These are phyloP conservation scores for Nepenthes gracilis DNA, from an alignment of 148 eudicot species.

Conservation along the genomic window DNA sequence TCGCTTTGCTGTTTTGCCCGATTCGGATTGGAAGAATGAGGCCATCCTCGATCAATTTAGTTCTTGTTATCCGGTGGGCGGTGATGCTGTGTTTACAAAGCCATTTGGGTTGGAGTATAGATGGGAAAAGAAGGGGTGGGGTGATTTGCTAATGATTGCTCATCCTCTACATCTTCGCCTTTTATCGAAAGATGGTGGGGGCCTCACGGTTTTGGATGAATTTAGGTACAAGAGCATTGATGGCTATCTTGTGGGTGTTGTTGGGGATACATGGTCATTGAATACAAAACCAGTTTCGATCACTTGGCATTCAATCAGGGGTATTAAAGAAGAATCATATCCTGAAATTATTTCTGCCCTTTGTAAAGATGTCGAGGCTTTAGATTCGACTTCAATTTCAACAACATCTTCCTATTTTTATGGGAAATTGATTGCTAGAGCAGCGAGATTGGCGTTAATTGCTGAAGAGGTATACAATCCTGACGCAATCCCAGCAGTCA, in stretches of 20 bases:
- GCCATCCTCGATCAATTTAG: constrained; percentile 58
- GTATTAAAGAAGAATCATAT: constrained; percentile 49
- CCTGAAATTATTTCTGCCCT: constrained; percentile 57
- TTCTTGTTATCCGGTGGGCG: constrained; percentile 67
- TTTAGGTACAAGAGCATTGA: constrained; percentile 74
- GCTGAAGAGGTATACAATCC: constrained; percentile 70
- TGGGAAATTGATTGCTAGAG: constrained; percentile 77
- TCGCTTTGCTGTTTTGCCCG: constrained; percentile 51
- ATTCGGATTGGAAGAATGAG: constrained; percentile 28
- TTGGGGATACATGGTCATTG: constrained; percentile 85
- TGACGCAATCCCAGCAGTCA: constrained; percentile 55
- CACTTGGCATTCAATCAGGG: constrained; percentile 77
- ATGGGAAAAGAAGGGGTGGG: constrained; percentile 77
- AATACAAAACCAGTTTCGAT: constrained; percentile 54
- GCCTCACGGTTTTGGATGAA: constrained; percentile 45
- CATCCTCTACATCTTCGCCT: constrained; percentile 75
- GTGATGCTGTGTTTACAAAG: constrained; percentile 37
- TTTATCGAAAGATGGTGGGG: constrained; percentile 24
- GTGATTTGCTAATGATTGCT: constrained; percentile 84
- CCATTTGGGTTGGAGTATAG: constrained; percentile 70
- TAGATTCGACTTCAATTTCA: constrained; percentile 35
- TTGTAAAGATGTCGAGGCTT: constrained; percentile 41
- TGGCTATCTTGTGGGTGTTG: constrained; percentile 95
- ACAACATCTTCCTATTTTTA: constrained; percentile 74
- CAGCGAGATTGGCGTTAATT: constrained; percentile 84